phyloP scores from a whole-genome alignment of 2,329 filamentous ascomycete species.

The Alternaria sp. region DNA sequence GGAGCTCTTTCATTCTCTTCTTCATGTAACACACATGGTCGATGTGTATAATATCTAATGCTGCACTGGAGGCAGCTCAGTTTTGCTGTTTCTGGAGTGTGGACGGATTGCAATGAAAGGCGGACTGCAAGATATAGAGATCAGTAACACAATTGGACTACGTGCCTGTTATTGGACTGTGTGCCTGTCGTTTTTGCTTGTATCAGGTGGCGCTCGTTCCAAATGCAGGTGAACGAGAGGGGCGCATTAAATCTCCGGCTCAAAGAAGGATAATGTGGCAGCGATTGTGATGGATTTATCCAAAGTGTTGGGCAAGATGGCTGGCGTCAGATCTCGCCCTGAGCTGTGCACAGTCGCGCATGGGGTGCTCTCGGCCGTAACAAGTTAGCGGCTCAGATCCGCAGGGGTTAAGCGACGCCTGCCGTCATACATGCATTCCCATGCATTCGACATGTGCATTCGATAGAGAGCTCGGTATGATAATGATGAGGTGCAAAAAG shows the following conservation, averaged over 20 bases:
- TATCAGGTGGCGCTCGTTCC: neutral
- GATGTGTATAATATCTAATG: slow-evolving; percentile 43
- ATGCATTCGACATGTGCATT: slow-evolving; percentile 10
- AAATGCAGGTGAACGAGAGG: slow-evolving; percentile 5
- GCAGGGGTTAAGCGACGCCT: slow-evolving; percentile 18
- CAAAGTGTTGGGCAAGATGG: slow-evolving; percentile 12
- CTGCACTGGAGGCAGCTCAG: slow-evolving; percentile 24
- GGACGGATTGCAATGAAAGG: slow-evolving; percentile 6
- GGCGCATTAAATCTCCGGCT: slow-evolving; percentile 2
- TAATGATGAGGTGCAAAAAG: slow-evolving; percentile 10
- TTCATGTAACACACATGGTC: slow-evolving; percentile 9
- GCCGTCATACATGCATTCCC: slow-evolving; percentile 22
- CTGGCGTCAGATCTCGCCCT: neutral
- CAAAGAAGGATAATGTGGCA: slow-evolving; percentile 2
- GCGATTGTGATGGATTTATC: slow-evolving; percentile 7
- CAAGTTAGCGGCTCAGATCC: neutral
- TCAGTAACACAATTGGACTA: neutral
- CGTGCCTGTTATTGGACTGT: neutral
- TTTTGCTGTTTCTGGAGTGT: slow-evolving; percentile 7
- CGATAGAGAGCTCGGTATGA: slow-evolving; percentile 1
- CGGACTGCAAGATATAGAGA: slow-evolving; percentile 11
- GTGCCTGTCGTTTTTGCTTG: neutral
- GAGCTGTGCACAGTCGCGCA: slow-evolving; percentile 6
- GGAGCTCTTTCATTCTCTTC: slow-evolving; percentile 7
- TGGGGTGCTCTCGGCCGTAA: neutral